Base-by-base conservation (phyloP, 306 rosid genomes). In the Medicago lupulina region DNA sequence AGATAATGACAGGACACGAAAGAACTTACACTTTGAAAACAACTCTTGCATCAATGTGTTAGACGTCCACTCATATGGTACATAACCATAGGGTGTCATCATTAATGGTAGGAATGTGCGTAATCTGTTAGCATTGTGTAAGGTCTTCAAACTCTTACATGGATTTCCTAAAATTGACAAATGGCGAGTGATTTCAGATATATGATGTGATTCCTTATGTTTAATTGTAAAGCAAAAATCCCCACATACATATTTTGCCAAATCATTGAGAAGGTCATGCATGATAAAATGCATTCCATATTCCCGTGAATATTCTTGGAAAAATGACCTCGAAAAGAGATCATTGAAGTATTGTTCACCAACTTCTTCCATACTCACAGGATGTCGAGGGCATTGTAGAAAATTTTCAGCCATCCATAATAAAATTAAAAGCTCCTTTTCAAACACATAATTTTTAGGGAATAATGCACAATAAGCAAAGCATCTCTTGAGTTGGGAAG, bases 391-490 rank as follows among this genome's bases (percentile, higher is more conserved):
- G 3, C 19, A 50, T n/a, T 50, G 57, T 7, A 50, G 57, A n/a
- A 50, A 50, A 50, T 50, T 50, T 50, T 50, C 57, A n/a, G 57
- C 57, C 57, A 50, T 50, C 57, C 57, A 50, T 50, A 50, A 7
- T 50, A 15, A 50, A n/a, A 50, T 50, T 50, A 50, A 50, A n/a
- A n/a, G 21, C 8, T 50, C 19, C 57, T n/a, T 50, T n/a, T 50
- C 10, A 50, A 50, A 50, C 9, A 15, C 19, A 50, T 50, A 15
- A 50, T n/a, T 16, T 50, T 50, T 50, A 1, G 57, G 57, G 19
- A 50, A 50, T 6, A 50, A 16, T 0, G 57, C 17, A 50, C 57
- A 50, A 50, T 7, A 50, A n/a, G 57, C 3, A 50, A 50, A 50
- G 15, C 57, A 50, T n/a, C 57, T n/a, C 57, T 50, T 50, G 19